Conservation (phyloP, 2,329 filamentous ascomycete genomes). For the Fusarium avenaceum region DNA sequence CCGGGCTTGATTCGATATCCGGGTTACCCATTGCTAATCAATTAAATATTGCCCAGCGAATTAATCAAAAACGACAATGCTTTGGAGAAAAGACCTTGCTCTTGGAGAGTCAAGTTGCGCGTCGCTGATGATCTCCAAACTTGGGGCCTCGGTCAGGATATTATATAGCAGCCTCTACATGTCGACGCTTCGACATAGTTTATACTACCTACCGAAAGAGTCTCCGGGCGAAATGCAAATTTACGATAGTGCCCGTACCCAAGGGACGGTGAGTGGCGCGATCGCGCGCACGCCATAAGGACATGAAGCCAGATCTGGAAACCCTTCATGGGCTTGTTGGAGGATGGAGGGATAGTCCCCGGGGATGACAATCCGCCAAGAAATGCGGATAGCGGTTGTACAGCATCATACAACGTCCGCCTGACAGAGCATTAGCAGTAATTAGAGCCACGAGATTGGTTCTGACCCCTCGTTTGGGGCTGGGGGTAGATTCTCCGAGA, state of each 20-base stretch:
- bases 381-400: neutral
- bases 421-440: constrained; percentile 7
- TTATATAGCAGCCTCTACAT: constrained; percentile 44
- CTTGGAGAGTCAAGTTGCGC: constrained; percentile 7
- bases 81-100: neutral
- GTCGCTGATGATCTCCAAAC: constrained; percentile 20
- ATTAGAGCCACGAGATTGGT: constrained; percentile 24
- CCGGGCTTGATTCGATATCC: constrained; percentile 50
- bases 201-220: constrained; percentile 36
- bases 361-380: constrained; percentile 20
- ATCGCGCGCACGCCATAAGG: constrained; percentile 47
- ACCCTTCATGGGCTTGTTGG: constrained; percentile 5
- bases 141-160: constrained; percentile 39
- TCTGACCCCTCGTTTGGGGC: constrained; percentile 21
- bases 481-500: constrained; percentile 48
- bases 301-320: constrained; percentile 39
- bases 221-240: constrained; percentile 31
- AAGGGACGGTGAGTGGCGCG: constrained; percentile 35
- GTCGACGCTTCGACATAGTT: constrained; percentile 7
- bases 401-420: constrained; percentile 1
- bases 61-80: neutral
- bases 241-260: constrained; percentile 3
- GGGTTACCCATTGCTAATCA: constrained; percentile 42
- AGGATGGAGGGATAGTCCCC: neutral
- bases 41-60: neutral